Percentiles rank a stretch among this genome's conserved stretches.
These are phyloP conservation scores for Biscutella laevigata DNA, from an alignment of 441 rosid species.

Conservation along the genomic window DNA sequence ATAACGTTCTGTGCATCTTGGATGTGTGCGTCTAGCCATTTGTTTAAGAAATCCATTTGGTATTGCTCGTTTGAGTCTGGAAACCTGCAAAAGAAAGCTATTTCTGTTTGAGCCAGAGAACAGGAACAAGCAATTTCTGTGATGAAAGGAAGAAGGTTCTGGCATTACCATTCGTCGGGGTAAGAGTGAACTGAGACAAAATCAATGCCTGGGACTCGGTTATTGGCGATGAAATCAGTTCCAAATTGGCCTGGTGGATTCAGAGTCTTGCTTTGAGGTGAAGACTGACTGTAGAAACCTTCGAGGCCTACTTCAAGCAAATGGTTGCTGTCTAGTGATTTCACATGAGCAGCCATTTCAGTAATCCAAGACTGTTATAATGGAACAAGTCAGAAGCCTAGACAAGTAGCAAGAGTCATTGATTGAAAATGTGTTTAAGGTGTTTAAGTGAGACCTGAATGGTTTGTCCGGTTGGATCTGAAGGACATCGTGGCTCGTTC, in stretches of 20 bases:
- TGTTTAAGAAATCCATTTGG: constrained; percentile 57
- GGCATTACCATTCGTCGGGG: constrained; percentile 63
- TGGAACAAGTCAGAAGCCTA: constrained; percentile 9
- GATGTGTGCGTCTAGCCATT: constrained; percentile 50
- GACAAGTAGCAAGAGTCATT: not conserved
- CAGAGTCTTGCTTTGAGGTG: constrained; percentile 45
- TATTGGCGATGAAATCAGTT: constrained; percentile 60
- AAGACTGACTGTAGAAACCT: constrained; percentile 63
- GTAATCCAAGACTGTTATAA: constrained; percentile 50
- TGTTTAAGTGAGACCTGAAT: constrained; percentile 43
- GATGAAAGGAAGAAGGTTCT: too few species aligned
- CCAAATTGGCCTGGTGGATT: constrained; percentile 50
- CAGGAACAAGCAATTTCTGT: too few species aligned
- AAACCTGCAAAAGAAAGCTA: constrained; percentile 41
- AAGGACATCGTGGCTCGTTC: constrained; percentile 72
- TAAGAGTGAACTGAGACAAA: constrained; percentile 61
- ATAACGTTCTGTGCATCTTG: constrained; percentile 48
- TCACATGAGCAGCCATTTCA: constrained; percentile 63
- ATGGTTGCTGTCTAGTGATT: constrained; percentile 57
- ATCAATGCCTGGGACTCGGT: constrained; percentile 49
- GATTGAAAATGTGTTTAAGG: not conserved
- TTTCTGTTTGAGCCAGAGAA: too few species aligned
- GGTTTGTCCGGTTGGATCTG: constrained; percentile 56
- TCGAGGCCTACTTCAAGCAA: constrained; percentile 62
- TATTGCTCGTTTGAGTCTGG: constrained; percentile 37